phyloP scores from a whole-genome alignment of 2,329 filamentous ascomycete genomes.

The Clarireedia hainanense region DNA sequence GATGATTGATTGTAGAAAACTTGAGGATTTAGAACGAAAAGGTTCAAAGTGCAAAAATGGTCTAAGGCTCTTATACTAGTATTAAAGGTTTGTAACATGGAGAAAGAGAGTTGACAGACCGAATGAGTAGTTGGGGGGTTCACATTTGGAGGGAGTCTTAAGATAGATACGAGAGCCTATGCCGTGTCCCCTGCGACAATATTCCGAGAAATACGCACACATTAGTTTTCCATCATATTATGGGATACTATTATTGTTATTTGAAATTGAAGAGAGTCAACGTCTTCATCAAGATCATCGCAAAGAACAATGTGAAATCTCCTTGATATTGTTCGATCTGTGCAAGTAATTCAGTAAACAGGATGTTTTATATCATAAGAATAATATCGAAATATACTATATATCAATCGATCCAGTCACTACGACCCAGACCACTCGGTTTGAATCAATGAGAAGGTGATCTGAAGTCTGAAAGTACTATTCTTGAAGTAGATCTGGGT shows the following conservation, averaged over 20 bases:
- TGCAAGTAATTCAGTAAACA: not conserved
- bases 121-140: not conserved
- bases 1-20: not conserved
- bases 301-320: constrained; percentile 1
- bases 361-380: not conserved
- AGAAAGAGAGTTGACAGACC: not conserved
- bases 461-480: not conserved
- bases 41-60: not conserved
- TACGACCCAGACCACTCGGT: not conserved
- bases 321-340: constrained; percentile 2
- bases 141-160: not conserved
- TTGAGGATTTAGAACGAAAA: not conserved
- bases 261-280: not conserved
- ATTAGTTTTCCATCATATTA: not conserved
- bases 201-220: constrained; percentile 1
- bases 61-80: not conserved
- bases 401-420: not conserved
- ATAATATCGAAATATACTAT: not conserved
- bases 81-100: not conserved
- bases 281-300: not conserved
- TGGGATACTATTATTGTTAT: not conserved
- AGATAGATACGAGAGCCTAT: not conserved
- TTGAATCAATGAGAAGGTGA: not conserved
- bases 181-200: not conserved
- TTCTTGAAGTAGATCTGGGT: not conserved